These are phyloP conservation scores for Talaromyces liani DNA, from an alignment of 495 filamentous ascomycete genomes.

Conservation along the genomic window DNA sequence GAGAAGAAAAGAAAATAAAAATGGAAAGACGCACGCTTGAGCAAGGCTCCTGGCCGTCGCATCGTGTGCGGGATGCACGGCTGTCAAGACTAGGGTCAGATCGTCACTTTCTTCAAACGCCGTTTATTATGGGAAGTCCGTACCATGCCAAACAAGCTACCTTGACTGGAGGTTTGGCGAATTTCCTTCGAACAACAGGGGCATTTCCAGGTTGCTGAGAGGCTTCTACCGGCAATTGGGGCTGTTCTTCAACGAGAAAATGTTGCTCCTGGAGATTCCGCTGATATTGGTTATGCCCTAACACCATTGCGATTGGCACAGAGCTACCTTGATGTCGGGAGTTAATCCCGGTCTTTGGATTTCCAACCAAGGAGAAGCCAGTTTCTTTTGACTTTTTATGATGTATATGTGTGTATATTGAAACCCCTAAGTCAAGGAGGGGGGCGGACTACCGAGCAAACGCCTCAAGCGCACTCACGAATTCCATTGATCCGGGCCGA, in stretches of 20 bases:
- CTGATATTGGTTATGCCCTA: slow-evolving; percentile 8
- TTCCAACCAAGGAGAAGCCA: background rate
- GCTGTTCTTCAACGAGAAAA: slow-evolving; percentile 1
- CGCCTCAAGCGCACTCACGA: background rate
- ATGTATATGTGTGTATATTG: background rate
- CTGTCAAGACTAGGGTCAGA: slow-evolving; percentile 21
- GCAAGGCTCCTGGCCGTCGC: slow-evolving; percentile 50
- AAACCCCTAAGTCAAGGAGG: background rate
- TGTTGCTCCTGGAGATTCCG: slow-evolving; percentile 7
- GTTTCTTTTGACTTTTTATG: background rate
- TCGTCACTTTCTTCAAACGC: background rate
- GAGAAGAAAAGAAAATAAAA: background rate
- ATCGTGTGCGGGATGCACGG: slow-evolving; percentile 50
- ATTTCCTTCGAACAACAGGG: slow-evolving; percentile 34
- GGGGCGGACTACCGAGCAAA: slow-evolving; percentile 1
- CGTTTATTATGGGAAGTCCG: slow-evolving; percentile 11
- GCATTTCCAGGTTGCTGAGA: slow-evolving; percentile 3
- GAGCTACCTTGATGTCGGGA: background rate
- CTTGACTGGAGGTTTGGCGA: slow-evolving; percentile 54
- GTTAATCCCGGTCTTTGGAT: background rate
- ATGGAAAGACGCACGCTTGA: slow-evolving; percentile 39
- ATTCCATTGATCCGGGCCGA: slow-evolving; percentile 5
- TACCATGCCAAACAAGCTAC: slow-evolving; percentile 57
- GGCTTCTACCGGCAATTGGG: background rate
- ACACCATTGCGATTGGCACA: slow-evolving; percentile 24